Base-by-base conservation (phyloP, 2,329 filamentous ascomycete genomes). In the Aspergillus clavatus region DNA sequence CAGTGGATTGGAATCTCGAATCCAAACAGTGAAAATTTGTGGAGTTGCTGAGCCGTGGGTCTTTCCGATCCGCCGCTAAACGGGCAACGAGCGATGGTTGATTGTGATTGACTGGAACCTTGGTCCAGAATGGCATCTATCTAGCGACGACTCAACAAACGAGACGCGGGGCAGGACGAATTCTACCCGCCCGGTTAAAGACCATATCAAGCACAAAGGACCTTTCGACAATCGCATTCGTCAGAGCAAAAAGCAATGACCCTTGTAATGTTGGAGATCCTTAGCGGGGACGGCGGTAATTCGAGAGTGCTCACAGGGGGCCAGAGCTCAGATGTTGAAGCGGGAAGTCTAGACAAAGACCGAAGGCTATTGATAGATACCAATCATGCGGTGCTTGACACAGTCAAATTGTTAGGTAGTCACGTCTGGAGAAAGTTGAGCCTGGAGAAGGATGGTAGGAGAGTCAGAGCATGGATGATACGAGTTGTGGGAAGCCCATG, bases 41-140 rank as follows among this genome's bases (percentile, higher is more conserved):
- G 48, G 54, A 47, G 50, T 48, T 38, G 56, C 50, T 56, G 52
- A 59, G 53, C 50, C 47, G 53, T 57, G 53, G 55, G 53, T 52
- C 55, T 24, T 42, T 35, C 27, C 43, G 53, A 59, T 57, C 53
- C 55, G 48, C 56, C 56, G 53, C 56, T 58, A 57, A 49, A 45
- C 41, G 23, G 19, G 38, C 43, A 48, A 46, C 41, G 48, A 44
- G 52, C 48, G 38, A 50, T 46, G 26, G 33, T 38, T 37, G 19
- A 35, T 40, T 43, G 41, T 55, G 51, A 54, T 54, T 55, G 51
- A 54, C n/a, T 27, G 43, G 44, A 42, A 35, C 37, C n/a, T n/a
- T n/a, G n/a, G n/a, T n/a, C n/a, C n/a, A n/a, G n/a, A n/a, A n/a
- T n/a, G n/a, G n/a, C n/a, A n/a, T n/a, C n/a, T n/a, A n/a, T n/a